A percentile compares a stretch with the other conserved stretches of the same genome.
These are phyloP conservation scores for Phytomonas serpens DNA, from an alignment of 208 protist genomes.

Conservation along the genomic window DNA sequence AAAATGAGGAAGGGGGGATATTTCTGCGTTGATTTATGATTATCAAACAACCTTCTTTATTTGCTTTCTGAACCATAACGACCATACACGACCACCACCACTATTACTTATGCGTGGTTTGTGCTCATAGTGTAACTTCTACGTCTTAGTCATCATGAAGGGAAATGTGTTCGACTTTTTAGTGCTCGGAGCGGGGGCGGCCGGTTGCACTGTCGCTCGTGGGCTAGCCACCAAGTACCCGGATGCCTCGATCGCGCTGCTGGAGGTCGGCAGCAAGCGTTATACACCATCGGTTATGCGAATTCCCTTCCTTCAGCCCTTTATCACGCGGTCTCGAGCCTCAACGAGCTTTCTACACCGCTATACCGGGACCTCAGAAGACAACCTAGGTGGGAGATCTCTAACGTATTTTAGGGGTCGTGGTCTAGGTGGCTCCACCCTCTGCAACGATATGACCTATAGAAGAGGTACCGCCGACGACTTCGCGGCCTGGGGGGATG, in stretches of 20 bases:
- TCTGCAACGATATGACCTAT: conserved; percentile 60
- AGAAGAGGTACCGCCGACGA: conserved; percentile 36
- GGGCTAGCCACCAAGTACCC: conserved; percentile 39
- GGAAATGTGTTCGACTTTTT: conserved; percentile 45
- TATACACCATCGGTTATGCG: conserved; percentile 25
- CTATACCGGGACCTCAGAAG: conserved; percentile 20
- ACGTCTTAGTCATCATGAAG: conserved; percentile 17
- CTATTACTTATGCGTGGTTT: neutral
- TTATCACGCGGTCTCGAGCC: conserved; percentile 23
- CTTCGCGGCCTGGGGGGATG: conserved; percentile 32
- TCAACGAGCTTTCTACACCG: conserved; percentile 22
- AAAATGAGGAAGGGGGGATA: neutral
- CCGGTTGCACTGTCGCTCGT: conserved; percentile 57
- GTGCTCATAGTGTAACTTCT: neutral
- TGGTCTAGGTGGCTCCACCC: conserved; percentile 50
- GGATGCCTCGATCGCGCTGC: conserved; percentile 36
- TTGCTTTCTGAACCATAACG: conserved; percentile 8
- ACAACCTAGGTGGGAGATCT: conserved; percentile 26
- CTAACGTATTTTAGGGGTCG: conserved; percentile 32
- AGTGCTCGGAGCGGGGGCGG: conserved; percentile 58
- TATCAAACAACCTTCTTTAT: conserved; percentile 8
- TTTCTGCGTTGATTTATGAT: conserved; percentile 8
- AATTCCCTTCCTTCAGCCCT: conserved; percentile 47
- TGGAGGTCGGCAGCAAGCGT: conserved; percentile 38
- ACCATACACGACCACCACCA: neutral